Percentiles rank a stretch among this genome's conserved stretches.
Evolutionary conservation across 352 stramenopile species (phyloP).

Genomic region (Lagenidium giganteum): DNA sequence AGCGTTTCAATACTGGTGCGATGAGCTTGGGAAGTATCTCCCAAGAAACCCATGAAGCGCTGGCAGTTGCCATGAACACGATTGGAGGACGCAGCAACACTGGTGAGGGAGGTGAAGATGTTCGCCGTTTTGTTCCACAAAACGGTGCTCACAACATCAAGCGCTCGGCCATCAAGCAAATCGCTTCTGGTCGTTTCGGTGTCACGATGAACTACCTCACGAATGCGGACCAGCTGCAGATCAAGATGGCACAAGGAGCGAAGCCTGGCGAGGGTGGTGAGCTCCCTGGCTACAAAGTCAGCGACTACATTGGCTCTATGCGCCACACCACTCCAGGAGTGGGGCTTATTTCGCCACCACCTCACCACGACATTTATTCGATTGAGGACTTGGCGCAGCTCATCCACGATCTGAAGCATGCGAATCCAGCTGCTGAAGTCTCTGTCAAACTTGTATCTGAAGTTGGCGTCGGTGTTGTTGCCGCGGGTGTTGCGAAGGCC

Average conservation of each 20-base stretch:
- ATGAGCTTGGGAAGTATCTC: slow-evolving; percentile 97
- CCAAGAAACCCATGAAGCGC: slow-evolving; percentile 93
- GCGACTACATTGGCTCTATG: slow-evolving; percentile 94
- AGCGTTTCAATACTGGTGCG: slow-evolving; percentile 94
- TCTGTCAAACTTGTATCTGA: slow-evolving; percentile 96
- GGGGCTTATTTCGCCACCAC: slow-evolving; percentile 94
- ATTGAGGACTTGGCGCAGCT: slow-evolving; percentile 98
- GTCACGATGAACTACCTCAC: slow-evolving; percentile 97
- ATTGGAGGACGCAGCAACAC: slow-evolving; percentile 94
- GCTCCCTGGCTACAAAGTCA: slow-evolving; percentile 95
- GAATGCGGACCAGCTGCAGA: slow-evolving; percentile 97
- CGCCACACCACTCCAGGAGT: slow-evolving; percentile 96
- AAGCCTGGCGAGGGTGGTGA: slow-evolving; percentile 97
- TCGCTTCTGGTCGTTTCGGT: slow-evolving; percentile 94
- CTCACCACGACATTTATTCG: slow-evolving; percentile 98
- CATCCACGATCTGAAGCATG: slow-evolving; percentile 98
- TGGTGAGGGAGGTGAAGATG: slow-evolving; percentile 94
- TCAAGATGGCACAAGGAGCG: slow-evolving; percentile 98
- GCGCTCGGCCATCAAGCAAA: slow-evolving; percentile 93
- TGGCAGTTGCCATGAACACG: slow-evolving; percentile 94
- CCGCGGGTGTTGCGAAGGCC: slow-evolving; percentile 86
- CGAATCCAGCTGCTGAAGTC: slow-evolving; percentile 90
- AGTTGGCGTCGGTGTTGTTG: slow-evolving; percentile 94
- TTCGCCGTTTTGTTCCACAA: slow-evolving; percentile 54
- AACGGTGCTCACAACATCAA: slow-evolving; percentile 41